phyloP scores from a whole-genome alignment of 2,329 filamentous ascomycete genomes.

The Pseudogymnoascus sp. region DNA sequence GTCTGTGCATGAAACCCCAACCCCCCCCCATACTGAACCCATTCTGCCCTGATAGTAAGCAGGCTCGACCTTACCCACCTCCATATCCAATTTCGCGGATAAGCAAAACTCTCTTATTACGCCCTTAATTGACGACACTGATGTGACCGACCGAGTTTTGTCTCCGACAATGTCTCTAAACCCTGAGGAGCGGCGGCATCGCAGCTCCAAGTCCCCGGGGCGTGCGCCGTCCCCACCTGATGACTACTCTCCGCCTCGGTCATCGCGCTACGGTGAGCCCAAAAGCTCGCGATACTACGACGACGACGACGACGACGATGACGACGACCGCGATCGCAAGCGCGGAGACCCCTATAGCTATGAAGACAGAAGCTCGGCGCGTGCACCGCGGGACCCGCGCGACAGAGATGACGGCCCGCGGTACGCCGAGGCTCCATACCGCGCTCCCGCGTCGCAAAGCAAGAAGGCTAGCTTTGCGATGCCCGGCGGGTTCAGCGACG shows the following conservation, averaged over 20 bases:
- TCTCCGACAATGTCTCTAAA: conserved; percentile 6
- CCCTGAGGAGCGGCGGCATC: conserved; percentile 2
- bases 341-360: neutral
- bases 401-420: conserved; percentile 4
- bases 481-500: conserved; percentile 4
- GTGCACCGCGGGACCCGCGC: neutral
- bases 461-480: conserved; percentile 5
- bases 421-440: conserved; percentile 1
- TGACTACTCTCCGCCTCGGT: neutral
- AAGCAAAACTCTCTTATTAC: neutral
- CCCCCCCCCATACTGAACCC: conserved; percentile 6
- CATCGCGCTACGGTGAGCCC: neutral
- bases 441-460: neutral
- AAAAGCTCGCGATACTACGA: conserved; percentile 5
- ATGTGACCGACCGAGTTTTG: conserved; percentile 2
- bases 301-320: neutral
- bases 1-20: conserved; percentile 8
- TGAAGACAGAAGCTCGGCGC: neutral
- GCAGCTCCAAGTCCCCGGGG: neutral
- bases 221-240: neutral
- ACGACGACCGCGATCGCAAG: neutral
- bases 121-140: conserved; percentile 1
- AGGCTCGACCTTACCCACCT: conserved; percentile 1
- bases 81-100: conserved; percentile 1
- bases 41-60: conserved; percentile 6